Conservation (phyloP, 768 basidiomycete species). For the Royoungia palumana region DNA sequence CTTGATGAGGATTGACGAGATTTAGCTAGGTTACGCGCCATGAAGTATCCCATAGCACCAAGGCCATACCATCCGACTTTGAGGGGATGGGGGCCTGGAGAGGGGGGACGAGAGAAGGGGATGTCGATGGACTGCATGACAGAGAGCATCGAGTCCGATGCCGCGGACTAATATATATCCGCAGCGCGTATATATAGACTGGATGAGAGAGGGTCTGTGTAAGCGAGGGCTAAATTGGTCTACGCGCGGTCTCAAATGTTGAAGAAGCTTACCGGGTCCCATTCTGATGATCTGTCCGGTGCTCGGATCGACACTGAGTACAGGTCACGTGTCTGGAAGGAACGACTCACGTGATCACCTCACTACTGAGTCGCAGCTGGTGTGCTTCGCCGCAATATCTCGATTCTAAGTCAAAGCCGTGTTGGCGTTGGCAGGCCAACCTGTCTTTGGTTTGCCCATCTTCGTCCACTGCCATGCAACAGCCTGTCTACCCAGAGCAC, state of each 20-base stretch:
- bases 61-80: slow-evolving; percentile 48
- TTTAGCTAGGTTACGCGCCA: slow-evolving; percentile 78
- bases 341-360: slow-evolving; percentile 15
- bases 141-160: slow-evolving; percentile 6
- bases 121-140: slow-evolving; percentile 18
- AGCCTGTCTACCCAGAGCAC: slow-evolving; percentile 45
- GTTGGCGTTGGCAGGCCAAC: slow-evolving; percentile 1
- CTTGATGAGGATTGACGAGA: slow-evolving; percentile 38
- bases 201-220: neutral
- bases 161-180: neutral
- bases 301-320: neutral
- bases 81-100: slow-evolving; percentile 39
- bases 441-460: slow-evolving; percentile 5
- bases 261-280: too few species aligned
- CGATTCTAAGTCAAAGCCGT: neutral
- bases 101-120: slow-evolving; percentile 60
- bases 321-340: slow-evolving; percentile 4
- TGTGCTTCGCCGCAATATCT: neutral
- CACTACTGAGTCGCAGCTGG: neutral
- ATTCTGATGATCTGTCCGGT: too few species aligned
- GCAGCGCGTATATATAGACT: neutral
- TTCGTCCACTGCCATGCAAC: slow-evolving; percentile 30
- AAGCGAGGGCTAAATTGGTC: too few species aligned
- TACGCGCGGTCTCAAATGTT: too few species aligned
- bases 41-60: slow-evolving; percentile 69